phyloP scores from a whole-genome alignment of 2,329 filamentous ascomycete species.

The Dothidotthia symphoricarpi region DNA sequence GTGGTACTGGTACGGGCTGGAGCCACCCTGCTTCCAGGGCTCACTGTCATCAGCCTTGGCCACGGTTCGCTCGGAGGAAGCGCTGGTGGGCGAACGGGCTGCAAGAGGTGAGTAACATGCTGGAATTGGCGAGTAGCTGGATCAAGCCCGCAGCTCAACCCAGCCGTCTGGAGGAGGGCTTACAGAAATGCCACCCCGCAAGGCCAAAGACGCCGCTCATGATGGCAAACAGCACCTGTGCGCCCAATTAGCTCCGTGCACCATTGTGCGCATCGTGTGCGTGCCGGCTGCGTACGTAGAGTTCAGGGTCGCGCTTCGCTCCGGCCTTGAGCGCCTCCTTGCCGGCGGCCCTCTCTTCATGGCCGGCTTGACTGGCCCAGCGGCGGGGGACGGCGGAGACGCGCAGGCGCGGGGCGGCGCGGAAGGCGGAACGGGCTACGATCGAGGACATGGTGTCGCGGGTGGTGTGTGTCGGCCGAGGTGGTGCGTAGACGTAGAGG shows the following conservation, averaged over 20 bases:
- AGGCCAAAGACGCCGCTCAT: slow-evolving; percentile 87
- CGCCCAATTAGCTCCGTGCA: slow-evolving; percentile 23
- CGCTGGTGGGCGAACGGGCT: slow-evolving; percentile 81
- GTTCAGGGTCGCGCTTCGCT: slow-evolving; percentile 69
- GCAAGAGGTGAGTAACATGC: slow-evolving; percentile 28
- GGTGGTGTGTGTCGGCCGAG: slow-evolving; percentile 5
- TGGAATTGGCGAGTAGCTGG: slow-evolving; percentile 1
- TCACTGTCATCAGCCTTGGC: slow-evolving; percentile 73
- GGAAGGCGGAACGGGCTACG: slow-evolving; percentile 47
- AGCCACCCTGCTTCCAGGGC: slow-evolving; percentile 76
- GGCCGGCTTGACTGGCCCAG: slow-evolving; percentile 41
- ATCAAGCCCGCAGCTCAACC: too few species aligned
- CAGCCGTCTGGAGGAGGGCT: slow-evolving; percentile 28
- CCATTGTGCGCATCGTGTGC: background rate
- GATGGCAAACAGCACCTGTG: slow-evolving; percentile 81
- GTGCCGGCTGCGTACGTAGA: slow-evolving; percentile 58
- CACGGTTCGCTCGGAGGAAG: slow-evolving; percentile 78
- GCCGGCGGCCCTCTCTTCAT: slow-evolving; percentile 48
- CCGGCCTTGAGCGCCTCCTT: slow-evolving; percentile 58
- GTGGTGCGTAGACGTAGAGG: slow-evolving; percentile 10
- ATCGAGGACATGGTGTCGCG: slow-evolving; percentile 46
- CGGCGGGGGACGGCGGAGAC: slow-evolving; percentile 35
- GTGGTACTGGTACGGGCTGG: slow-evolving; percentile 64
- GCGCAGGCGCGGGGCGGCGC: slow-evolving; percentile 48
- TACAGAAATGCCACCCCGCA: slow-evolving; percentile 88